Conservation (phyloP, 2,329 filamentous ascomycete species). For the Tolypocladium endophyticum region DNA sequence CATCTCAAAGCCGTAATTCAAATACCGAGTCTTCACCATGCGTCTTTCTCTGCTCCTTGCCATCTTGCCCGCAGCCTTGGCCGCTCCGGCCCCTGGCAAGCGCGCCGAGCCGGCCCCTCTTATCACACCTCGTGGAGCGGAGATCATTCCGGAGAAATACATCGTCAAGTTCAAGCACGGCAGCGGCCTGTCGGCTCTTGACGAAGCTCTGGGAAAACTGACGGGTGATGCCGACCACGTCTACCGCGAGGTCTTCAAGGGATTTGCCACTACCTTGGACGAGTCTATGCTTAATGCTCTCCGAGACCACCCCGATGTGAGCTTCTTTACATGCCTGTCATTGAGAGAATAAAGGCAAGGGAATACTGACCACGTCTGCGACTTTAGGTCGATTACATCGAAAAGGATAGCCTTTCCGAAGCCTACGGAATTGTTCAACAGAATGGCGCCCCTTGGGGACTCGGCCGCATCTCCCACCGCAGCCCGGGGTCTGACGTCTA, state of each 20-base stretch:
- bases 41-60: conserved; percentile 5
- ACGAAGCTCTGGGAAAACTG: conserved; percentile 7
- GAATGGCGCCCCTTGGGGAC: conserved; percentile 23
- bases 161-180: conserved; percentile 16
- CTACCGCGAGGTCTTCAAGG: conserved; percentile 12
- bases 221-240: conserved; percentile 10
- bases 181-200: conserved; percentile 3
- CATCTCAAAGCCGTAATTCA: not conserved
- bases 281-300: conserved; percentile 6
- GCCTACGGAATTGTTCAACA: conserved; percentile 15
- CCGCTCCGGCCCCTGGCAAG: conserved; percentile 3
- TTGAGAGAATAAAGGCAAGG: no score
- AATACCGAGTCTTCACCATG: conserved; percentile 2
- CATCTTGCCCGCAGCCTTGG: conserved; percentile 6
- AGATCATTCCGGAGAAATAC: conserved; percentile 14
- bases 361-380: not conserved
- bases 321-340: not conserved
- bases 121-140: conserved; percentile 3
- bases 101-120: conserved; percentile 9
- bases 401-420: conserved; percentile 19
- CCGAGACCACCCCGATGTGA: conserved; percentile 12
- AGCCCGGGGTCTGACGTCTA: conserved; percentile 14
- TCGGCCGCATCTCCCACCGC: conserved; percentile 22
- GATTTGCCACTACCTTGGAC: conserved; percentile 13
- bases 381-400: conserved; percentile 22